A percentile compares a stretch with the other conserved stretches of the same genome.
Conservation (phyloP, 495 filamentous ascomycete genomes). For the Paragyromitra xinjiangensis region DNA sequence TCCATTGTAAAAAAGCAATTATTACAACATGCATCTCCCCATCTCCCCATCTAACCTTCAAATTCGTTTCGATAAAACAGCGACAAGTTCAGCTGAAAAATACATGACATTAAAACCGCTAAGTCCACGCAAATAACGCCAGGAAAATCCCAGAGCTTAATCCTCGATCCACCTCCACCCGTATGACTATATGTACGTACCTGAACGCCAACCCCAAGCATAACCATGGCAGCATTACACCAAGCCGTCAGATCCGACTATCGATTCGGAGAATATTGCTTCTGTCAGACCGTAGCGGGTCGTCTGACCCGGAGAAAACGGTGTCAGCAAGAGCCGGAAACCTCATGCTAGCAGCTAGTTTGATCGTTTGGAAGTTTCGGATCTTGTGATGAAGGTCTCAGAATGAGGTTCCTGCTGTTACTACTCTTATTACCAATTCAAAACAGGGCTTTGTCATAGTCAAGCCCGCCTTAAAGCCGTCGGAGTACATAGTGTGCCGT, state of each 20-base stretch:
- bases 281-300: background rate
- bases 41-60: background rate
- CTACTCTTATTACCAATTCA: too few species aligned
- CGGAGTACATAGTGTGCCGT: too few species aligned
- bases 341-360: background rate
- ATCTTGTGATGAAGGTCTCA: background rate
- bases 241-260: background rate
- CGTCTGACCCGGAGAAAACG: background rate
- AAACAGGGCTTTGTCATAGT: too few species aligned
- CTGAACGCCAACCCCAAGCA: background rate
- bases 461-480: too few species aligned
- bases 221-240: background rate
- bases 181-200: background rate
- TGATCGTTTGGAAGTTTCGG: too few species aligned
- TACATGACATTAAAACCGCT: too few species aligned
- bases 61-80: background rate
- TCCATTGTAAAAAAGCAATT: slow-evolving; percentile 7
- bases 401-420: too few species aligned
- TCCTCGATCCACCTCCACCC: background rate
- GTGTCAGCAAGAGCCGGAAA: background rate
- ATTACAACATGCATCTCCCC: background rate
- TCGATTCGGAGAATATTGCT: background rate
- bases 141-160: too few species aligned
- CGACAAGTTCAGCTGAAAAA: background rate
- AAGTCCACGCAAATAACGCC: too few species aligned